These are phyloP conservation scores for Hirschfeldia incana DNA, from an alignment of 345 rosid genomes.

Conservation along the genomic window DNA sequence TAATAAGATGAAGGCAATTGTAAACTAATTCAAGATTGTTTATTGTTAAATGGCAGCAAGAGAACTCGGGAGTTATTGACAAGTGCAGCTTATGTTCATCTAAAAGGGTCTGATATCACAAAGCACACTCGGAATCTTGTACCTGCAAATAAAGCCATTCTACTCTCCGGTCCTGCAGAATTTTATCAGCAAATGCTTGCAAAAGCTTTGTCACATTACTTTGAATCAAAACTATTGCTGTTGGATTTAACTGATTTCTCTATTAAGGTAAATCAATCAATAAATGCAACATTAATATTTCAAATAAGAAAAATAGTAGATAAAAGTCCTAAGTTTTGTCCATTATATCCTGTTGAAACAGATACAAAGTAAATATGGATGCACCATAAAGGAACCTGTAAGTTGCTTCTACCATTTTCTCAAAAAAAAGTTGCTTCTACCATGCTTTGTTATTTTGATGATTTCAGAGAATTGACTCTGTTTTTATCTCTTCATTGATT, in stretches of 20 bases:
- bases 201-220: slow-evolving; percentile 81
- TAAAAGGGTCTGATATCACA: slow-evolving; percentile 74
- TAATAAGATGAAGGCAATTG: slow-evolving; percentile 5
- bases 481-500: slow-evolving; percentile 11
- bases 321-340: background rate
- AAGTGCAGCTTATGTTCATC: slow-evolving; percentile 82
- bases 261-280: slow-evolving; percentile 53
- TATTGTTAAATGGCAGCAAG: slow-evolving; percentile 54
- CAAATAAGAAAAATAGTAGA: background rate
- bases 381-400: slow-evolving; percentile 65
- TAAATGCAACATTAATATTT: background rate
- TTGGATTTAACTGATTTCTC: slow-evolving; percentile 81
- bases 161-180: slow-evolving; percentile 89
- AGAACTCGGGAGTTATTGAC: slow-evolving; percentile 64
- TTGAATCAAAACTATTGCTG: slow-evolving; percentile 76
- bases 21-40: background rate
- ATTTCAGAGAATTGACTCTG: slow-evolving; percentile 2
- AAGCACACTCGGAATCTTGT: slow-evolving; percentile 88
- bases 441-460: background rate
- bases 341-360: slow-evolving; percentile 34
- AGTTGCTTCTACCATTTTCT: slow-evolving; percentile 32
- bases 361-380: slow-evolving; percentile 93
- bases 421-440: slow-evolving; percentile 36
- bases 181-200: slow-evolving; percentile 93
- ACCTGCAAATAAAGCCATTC: slow-evolving; percentile 83